Base-by-base conservation (phyloP, 805 yeast species). In the Candida ficus region DNA sequence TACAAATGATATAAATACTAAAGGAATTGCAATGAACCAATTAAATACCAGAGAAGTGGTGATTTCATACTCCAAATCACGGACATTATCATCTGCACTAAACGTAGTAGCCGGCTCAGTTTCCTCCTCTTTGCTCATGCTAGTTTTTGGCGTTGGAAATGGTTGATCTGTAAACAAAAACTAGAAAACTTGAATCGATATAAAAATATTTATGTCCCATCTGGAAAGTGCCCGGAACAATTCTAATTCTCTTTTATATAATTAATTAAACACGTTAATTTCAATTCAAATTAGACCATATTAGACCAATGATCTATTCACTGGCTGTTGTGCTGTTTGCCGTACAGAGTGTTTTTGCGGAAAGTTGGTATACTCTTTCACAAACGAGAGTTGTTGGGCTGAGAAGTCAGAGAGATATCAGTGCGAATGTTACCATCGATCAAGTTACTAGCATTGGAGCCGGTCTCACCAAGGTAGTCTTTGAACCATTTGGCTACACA, bases 361-460 rank as follows among this genome's bases (percentile, higher is more conserved):
- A 38, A 3, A 9, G 16, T 26, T 67, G 70, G 71, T 65, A 68
- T 1, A 18, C 44, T 0, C 28, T 66, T 20, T 56, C 67, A 1
- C 37, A 54, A 1, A 47, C 50, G 8, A 47, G 63, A 29, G 62
- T 61, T 11, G 48, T 57, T 19, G 76, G 68, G 0, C 36, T 64
- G 14, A 43, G 76, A 42, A 57, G 76, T 0, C 79, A 76, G 42
- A 54, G 81, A 43, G 80, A 75, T 48, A 48, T 73, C 1, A 53
- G 67, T 30, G 54, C 57, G 6, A 69, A 70, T 43, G 42, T 61
- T 5, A 54, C 73, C 1, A 50, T 76, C 0, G 68, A 64, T 28
- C 68, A 70, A 39, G 42, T 64, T 7, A 61, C 68, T 0, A 46
- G 59, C 3, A 49, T 65, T 0, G 80, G 80, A 3, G 67, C 68